Base-by-base conservation (phyloP, 768 basidiomycete species). In the Wakefieldia striispora region DNA sequence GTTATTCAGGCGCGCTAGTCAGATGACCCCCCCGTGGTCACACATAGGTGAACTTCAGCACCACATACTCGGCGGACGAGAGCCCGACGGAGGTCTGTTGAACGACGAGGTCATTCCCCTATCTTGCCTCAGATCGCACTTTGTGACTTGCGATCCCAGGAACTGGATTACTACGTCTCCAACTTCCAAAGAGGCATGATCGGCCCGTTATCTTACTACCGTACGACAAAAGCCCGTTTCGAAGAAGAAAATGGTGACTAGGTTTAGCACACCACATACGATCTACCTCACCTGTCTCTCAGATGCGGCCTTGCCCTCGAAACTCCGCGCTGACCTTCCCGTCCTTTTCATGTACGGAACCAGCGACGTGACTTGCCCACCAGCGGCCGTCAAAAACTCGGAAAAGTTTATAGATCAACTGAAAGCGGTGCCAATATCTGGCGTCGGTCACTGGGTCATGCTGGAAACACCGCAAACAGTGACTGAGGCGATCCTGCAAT, bases 191-290 rank as follows among this genome's bases (percentile, higher is more conserved):
- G 77, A 16, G 71, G 71, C 20, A 81, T 91, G 80, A 72, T 74
- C 17, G 87, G 86, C 2, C 86, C 88, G 3, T 65, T 89, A n/a
- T 86, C 85, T 49, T 91, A 88, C 62, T 91, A 90, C 55, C 79
- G 87, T 27, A 88, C 85, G 2, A 64, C 71, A 12, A 73, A 74
- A 51, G 50, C 72, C 50, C 78, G 86, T n/a, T 79, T 77, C 60
- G 79, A 88, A 16, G 89, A 91, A 65, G 86, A 90, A 58, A 57
- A 55, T 58, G 69, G 75, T 69, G 17, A n/a, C 48, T 40, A 16
- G 4, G 19, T 27, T 27, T 16, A 26, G 42, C 34, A 2, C 20
- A 20, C 5, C n/a, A 37, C 7, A 1, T 16, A 11, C 13, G 14
- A 37, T 38, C 19, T 39, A 34, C 12, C 40, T 45, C 36, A 54